A percentile compares a stretch with the other conserved stretches of the same genome.
Conservation (phyloP, 148 eudicot species). For the Silene conica region DNA sequence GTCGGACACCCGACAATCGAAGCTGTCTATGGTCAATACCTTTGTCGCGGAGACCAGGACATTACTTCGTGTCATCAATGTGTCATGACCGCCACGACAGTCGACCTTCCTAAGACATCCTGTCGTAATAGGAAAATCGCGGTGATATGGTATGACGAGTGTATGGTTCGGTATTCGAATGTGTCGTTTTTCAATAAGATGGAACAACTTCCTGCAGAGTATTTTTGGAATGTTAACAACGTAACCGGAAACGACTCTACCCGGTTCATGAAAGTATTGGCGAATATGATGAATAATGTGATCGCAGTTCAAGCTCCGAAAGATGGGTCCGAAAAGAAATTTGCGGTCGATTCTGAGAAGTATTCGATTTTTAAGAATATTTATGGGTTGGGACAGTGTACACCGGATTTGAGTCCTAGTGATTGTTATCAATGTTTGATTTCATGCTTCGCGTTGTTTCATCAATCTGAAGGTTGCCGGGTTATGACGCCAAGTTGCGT, state of each 20-base stretch:
- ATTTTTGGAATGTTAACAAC: background rate
- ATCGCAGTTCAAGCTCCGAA: background rate
- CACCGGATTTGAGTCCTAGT: background rate
- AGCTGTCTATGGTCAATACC: slow-evolving; percentile 18
- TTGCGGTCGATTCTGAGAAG: background rate
- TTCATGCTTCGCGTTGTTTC: too few species aligned
- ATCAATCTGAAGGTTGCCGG: background rate
- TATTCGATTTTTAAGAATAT: background rate
- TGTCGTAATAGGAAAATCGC: background rate
- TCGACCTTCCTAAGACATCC: background rate
- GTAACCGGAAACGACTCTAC: too few species aligned
- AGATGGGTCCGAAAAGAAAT: background rate
- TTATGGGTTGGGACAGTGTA: slow-evolving; percentile 22
- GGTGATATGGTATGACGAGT: background rate
- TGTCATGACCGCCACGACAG: slow-evolving; percentile 12
- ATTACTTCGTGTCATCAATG: slow-evolving; percentile 11
- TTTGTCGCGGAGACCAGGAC: slow-evolving; percentile 22
- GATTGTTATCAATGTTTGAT: too few species aligned
- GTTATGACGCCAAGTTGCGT: slow-evolving; percentile 21
- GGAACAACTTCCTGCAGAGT: background rate
- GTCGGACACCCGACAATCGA: slow-evolving; percentile 7
- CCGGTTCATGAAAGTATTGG: too few species aligned
- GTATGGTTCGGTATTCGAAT: background rate
- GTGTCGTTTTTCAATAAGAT: slow-evolving; percentile 2
- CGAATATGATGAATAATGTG: slow-evolving; percentile 7